These are phyloP conservation scores for Boletus tomentosulus DNA, from an alignment of 768 basidiomycete genomes.

Conservation along the genomic window DNA sequence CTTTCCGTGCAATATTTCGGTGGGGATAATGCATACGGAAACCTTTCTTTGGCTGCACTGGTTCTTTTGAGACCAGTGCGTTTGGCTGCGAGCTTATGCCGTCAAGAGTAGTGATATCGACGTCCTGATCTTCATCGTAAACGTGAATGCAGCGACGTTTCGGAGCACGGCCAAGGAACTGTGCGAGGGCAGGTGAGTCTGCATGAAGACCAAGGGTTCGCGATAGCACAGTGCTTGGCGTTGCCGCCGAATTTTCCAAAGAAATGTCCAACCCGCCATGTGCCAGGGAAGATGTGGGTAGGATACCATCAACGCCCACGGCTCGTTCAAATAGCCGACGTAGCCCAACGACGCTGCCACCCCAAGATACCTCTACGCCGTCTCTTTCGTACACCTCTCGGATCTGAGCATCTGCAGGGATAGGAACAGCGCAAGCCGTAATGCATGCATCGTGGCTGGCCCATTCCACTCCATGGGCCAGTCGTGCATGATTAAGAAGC, in stretches of 20 bases:
- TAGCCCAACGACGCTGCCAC: slow-evolving; percentile 40
- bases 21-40: slow-evolving; percentile 41
- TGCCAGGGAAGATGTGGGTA: slow-evolving; percentile 9
- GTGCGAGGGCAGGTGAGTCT: slow-evolving; percentile 49
- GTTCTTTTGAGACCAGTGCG: not conserved
- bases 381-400: slow-evolving; percentile 38
- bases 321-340: slow-evolving; percentile 48
- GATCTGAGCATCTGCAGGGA: slow-evolving; percentile 29
- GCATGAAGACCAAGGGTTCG: slow-evolving; percentile 47
- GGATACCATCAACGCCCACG: slow-evolving; percentile 35
- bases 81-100: not conserved
- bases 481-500: slow-evolving; percentile 48
- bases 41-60: slow-evolving; percentile 1
- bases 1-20: slow-evolving; percentile 38
- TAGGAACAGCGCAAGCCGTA: slow-evolving; percentile 38
- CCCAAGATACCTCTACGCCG: slow-evolving; percentile 33
- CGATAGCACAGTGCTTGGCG: slow-evolving; percentile 38
- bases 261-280: not conserved
- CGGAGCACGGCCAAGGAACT: slow-evolving; percentile 43
- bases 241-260: slow-evolving; percentile 5
- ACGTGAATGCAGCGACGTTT: slow-evolving; percentile 40
- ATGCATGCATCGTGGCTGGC: slow-evolving; percentile 52
- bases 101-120: slow-evolving; percentile 31
- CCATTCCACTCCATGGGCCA: slow-evolving; percentile 46
- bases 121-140: slow-evolving; percentile 28